A percentile compares a stretch with the other conserved stretches of the same genome.
Conservation (phyloP, 2,329 filamentous ascomycete genomes). For the Parascedosporium putredinis region DNA sequence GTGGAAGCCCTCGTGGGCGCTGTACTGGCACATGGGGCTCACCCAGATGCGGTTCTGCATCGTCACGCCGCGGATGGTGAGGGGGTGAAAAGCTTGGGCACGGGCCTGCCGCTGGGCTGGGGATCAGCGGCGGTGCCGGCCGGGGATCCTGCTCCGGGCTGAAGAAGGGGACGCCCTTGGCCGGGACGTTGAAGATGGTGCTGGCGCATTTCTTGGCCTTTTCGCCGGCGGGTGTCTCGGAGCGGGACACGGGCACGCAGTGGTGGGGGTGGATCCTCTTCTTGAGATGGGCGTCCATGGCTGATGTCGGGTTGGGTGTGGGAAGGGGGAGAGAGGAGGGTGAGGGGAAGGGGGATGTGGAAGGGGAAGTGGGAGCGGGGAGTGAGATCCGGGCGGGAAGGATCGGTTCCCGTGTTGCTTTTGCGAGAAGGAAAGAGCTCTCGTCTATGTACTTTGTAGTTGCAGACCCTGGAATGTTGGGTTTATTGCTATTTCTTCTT, state of each 20-base stretch:
- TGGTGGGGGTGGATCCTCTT: slow-evolving; percentile 19
- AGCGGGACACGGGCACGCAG: slow-evolving; percentile 16
- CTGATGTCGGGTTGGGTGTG: too few relatives aligned
- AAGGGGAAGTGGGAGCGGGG: too few relatives aligned
- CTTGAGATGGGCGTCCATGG: slow-evolving; percentile 19
- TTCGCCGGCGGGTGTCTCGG: slow-evolving; percentile 14
- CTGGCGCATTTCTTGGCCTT: slow-evolving; percentile 15
- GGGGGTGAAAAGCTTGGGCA: slow-evolving; percentile 41
- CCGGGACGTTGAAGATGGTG: slow-evolving; percentile 10
- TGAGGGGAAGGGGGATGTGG: too few relatives aligned
- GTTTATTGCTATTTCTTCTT: too few relatives aligned
- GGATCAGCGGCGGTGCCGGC: slow-evolving; percentile 30
- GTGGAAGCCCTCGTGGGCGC: slow-evolving; percentile 43
- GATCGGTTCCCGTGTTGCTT: too few relatives aligned
- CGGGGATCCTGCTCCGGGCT: slow-evolving; percentile 35
- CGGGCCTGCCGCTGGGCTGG: slow-evolving; percentile 35
- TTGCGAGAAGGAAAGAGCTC: too few relatives aligned
- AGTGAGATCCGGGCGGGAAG: too few relatives aligned
- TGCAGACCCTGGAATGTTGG: too few relatives aligned
- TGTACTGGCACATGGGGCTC: slow-evolving; percentile 38
- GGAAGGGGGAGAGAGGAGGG: too few relatives aligned
- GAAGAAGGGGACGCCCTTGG: slow-evolving; percentile 31
- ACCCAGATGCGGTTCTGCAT: slow-evolving; percentile 36
- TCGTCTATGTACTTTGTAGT: too few relatives aligned
- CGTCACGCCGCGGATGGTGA: slow-evolving; percentile 32